Conservation (phyloP, 2,329 filamentous ascomycete genomes). For the Chaetomiaceae sp. region DNA sequence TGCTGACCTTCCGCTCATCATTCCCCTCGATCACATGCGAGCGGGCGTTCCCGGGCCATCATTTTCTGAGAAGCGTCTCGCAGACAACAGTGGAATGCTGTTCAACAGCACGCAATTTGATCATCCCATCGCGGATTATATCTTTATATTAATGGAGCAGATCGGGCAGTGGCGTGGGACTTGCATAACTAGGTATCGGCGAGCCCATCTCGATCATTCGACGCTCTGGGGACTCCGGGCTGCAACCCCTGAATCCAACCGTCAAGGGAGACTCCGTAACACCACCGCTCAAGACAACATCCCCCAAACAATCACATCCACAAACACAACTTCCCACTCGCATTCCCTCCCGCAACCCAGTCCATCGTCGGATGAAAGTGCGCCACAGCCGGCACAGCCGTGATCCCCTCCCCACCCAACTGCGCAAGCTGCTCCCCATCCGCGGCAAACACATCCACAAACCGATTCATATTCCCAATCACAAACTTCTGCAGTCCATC, state of each 20-base stretch:
- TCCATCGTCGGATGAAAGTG: conserved; percentile 83
- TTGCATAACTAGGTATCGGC: too few relatives aligned
- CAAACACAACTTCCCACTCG: conserved; percentile 85
- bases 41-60: neutral
- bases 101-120: too few relatives aligned
- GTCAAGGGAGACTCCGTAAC: too few relatives aligned
- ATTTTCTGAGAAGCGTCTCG: too few relatives aligned
- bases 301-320: conserved; percentile 62
- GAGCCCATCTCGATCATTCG: too few relatives aligned
- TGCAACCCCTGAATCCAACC: too few relatives aligned
- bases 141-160: too few relatives aligned
- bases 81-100: too few relatives aligned
- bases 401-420: conserved; percentile 82
- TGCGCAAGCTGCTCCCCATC: conserved; percentile 86
- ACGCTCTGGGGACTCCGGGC: too few relatives aligned
- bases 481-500: conserved; percentile 83
- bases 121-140: too few relatives aligned
- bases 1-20: neutral
- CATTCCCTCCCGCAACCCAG: conserved; percentile 90
- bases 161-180: too few relatives aligned
- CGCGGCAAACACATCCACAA: conserved; percentile 83
- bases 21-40: neutral
- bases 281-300: neutral
- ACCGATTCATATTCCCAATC: conserved; percentile 97
- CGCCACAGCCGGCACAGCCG: conserved; percentile 87